Percentiles rank a stretch among this genome's conserved stretches.
Evolutionary conservation across 164 flowering plant genomes (phyloP).

Genomic region (Piper longum): DNA sequence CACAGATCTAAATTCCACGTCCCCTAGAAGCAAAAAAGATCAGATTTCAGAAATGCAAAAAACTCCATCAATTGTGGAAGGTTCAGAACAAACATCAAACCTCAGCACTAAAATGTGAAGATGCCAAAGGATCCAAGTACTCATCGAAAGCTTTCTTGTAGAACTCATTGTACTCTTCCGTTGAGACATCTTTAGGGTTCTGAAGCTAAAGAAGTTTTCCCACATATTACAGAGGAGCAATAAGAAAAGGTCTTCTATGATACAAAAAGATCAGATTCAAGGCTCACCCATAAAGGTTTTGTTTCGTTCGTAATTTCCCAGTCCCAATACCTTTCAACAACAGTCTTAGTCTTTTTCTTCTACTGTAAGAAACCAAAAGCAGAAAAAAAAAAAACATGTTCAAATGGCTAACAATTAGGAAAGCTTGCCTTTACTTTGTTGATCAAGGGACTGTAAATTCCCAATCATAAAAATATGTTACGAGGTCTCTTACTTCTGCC

Average conservation of each 20-base stretch:
- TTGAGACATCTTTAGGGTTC: slow-evolving; percentile 76
- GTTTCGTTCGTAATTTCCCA: slow-evolving; percentile 93
- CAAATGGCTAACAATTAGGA: not conserved
- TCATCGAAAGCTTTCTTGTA: slow-evolving; percentile 86
- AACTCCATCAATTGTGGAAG: slow-evolving; percentile 1
- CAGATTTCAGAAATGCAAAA: not conserved
- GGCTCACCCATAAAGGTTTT: slow-evolving; percentile 82
- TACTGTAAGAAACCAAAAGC: slow-evolving; percentile 31
- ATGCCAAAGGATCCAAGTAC: slow-evolving; percentile 91
- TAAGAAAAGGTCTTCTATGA: not conserved
- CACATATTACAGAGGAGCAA: not conserved
- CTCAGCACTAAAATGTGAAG: slow-evolving; percentile 96
- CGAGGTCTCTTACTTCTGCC: slow-evolving; percentile 40
- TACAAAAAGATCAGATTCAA: not conserved
- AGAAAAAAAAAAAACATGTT: not conserved
- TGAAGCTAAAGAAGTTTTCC: slow-evolving; percentile 47
- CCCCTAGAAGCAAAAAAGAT: slow-evolving; percentile 46
- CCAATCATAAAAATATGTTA: too few relatives aligned
- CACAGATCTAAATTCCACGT: slow-evolving; percentile 91
- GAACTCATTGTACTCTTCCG: slow-evolving; percentile 89
- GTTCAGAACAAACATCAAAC: slow-evolving; percentile 15
- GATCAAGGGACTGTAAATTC: not conserved
- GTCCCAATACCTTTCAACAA: slow-evolving; percentile 92
- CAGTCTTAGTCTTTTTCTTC: slow-evolving; percentile 89
- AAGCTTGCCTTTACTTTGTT: not conserved